Evolutionary conservation across 805 yeast species (phyloP).

Genomic region (Saturnispora ahearnii): DNA sequence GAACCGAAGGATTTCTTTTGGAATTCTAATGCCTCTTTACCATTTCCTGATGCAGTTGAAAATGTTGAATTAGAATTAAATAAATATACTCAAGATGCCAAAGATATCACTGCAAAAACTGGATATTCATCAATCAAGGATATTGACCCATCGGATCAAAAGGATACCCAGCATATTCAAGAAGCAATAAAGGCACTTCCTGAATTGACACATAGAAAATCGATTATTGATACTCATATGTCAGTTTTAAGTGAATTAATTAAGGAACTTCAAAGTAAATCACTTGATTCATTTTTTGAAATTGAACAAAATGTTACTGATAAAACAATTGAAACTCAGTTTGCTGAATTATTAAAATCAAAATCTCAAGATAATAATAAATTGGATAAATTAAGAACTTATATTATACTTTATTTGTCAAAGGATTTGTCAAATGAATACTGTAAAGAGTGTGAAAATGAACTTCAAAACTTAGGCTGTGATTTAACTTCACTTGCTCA

Average conservation of each 20-base stretch:
- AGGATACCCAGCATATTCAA: slow-evolving; percentile 60
- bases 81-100: slow-evolving; percentile 78
- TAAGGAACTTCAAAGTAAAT: slow-evolving; percentile 76
- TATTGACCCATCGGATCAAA: slow-evolving; percentile 48
- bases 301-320: slow-evolving; percentile 77
- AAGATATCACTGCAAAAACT: slow-evolving; percentile 70
- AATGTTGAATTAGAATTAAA: slow-evolving; percentile 80
- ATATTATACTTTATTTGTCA: slow-evolving; percentile 62
- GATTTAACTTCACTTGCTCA: slow-evolving; percentile 62
- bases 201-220: slow-evolving; percentile 79
- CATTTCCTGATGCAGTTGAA: slow-evolving; percentile 99
- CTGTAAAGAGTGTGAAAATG: slow-evolving; percentile 51
- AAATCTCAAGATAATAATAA: slow-evolving; percentile 45
- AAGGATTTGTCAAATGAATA: slow-evolving; percentile 41
- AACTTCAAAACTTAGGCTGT: slow-evolving; percentile 45
- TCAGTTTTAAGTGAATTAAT: slow-evolving; percentile 80
- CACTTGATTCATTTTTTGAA: slow-evolving; percentile 85
- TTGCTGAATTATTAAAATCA: slow-evolving; percentile 45
- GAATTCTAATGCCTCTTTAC: slow-evolving; percentile 72
- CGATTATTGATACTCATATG: slow-evolving; percentile 93
- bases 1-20: slow-evolving; percentile 94
- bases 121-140: slow-evolving; percentile 67
- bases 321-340: slow-evolving; percentile 49
- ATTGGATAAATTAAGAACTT: slow-evolving; percentile 79
- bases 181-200: slow-evolving; percentile 90